A percentile compares a stretch with the other conserved stretches of the same genome.
phyloP scores from a whole-genome alignment of 345 rosid species.

The Heritiera fomes region DNA sequence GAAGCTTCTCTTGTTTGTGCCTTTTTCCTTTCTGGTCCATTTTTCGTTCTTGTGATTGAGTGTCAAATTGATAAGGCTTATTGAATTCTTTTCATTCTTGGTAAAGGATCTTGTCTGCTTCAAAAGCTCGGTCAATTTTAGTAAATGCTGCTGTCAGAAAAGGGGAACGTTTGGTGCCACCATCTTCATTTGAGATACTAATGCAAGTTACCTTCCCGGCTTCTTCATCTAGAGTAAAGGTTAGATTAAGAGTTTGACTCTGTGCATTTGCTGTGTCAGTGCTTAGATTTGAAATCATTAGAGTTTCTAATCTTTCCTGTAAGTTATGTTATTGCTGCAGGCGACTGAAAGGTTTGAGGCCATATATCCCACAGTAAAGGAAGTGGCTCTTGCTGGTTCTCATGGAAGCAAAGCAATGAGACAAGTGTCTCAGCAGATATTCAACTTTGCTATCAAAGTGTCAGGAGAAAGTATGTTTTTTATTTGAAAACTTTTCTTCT shows the following conservation, averaged over 20 bases:
- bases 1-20: neutral
- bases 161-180: slow-evolving; percentile 70
- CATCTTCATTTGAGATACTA: slow-evolving; percentile 60
- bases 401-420: slow-evolving; percentile 74
- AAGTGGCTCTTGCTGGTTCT: slow-evolving; percentile 71
- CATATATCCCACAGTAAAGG: slow-evolving; percentile 61
- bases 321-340: slow-evolving; percentile 34
- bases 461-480: slow-evolving; percentile 62
- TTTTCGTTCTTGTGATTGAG: neutral
- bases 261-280: slow-evolving; percentile 12
- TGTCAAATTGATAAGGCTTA: neutral
- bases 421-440: slow-evolving; percentile 64
- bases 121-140: slow-evolving; percentile 63
- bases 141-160: slow-evolving; percentile 67
- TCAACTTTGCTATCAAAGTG: slow-evolving; percentile 49
- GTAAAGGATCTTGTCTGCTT: slow-evolving; percentile 53
- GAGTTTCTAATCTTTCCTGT: slow-evolving; percentile 18
- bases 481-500: neutral
- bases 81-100: neutral
- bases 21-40: neutral
- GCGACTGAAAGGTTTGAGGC: slow-evolving; percentile 78
- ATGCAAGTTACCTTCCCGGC: slow-evolving; percentile 62
- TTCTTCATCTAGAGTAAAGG: slow-evolving; percentile 65
- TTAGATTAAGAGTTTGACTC: slow-evolving; percentile 16
- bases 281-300: neutral